These are phyloP conservation scores for Cutaneotrichosporon arboriforme DNA, from an alignment of 1,284 basidiomycete genomes.

Conservation along the genomic window DNA sequence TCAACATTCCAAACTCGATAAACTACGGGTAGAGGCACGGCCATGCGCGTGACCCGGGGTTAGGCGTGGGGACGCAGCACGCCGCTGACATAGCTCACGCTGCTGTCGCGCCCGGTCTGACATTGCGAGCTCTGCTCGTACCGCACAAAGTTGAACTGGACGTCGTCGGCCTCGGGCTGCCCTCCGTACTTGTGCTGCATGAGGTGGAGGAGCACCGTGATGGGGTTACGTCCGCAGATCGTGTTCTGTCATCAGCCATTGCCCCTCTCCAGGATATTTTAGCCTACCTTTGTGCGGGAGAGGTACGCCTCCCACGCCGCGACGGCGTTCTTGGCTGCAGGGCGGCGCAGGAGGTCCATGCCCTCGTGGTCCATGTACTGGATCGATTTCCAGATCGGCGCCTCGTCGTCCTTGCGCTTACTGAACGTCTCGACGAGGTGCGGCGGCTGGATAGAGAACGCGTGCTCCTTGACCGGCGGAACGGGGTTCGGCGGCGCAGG, in stretches of 20 bases:
- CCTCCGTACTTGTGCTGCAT: constrained; percentile 59
- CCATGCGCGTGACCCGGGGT: neutral
- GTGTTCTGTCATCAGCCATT: constrained; percentile 63
- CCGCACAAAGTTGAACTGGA: constrained; percentile 62
- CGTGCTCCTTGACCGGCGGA: constrained; percentile 40
- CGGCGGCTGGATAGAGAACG: constrained; percentile 27
- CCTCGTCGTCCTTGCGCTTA: constrained; percentile 56
- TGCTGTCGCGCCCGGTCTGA: constrained; percentile 64
- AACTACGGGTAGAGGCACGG: too few relatives aligned
- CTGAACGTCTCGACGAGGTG: constrained; percentile 29
- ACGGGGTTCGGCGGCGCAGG: constrained; percentile 52
- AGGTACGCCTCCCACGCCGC: constrained; percentile 69
- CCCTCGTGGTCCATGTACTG: constrained; percentile 48
- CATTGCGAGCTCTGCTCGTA: constrained; percentile 90
- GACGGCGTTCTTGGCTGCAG: constrained; percentile 53
- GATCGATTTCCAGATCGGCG: constrained; percentile 63
- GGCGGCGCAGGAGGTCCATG: constrained; percentile 33
- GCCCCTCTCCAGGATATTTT: neutral
- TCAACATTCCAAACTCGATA: constrained; percentile 16
- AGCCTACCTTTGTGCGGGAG: constrained; percentile 56
- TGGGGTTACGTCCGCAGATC: constrained; percentile 93
- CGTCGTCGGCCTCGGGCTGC: constrained; percentile 27
- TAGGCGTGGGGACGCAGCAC: constrained; percentile 20
- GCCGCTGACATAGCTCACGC: constrained; percentile 91
- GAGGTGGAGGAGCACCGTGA: constrained; percentile 81